These are phyloP conservation scores for Phanerochaete carnosa DNA, from an alignment of 768 basidiomycete genomes.

Conservation along the genomic window DNA sequence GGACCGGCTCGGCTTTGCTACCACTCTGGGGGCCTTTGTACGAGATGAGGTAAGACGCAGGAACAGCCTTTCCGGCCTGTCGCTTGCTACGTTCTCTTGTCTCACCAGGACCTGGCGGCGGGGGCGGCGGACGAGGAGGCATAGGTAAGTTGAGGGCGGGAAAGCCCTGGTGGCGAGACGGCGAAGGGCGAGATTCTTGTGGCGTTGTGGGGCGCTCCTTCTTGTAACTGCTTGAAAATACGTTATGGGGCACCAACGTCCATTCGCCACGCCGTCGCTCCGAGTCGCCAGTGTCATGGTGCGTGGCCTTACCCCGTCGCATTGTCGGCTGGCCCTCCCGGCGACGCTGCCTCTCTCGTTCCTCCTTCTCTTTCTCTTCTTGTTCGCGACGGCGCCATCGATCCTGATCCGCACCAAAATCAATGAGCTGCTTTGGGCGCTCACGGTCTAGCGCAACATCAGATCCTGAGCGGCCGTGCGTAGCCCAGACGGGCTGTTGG, in stretches of 20 bases:
- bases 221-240: constrained; percentile 20
- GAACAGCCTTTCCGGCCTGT: constrained; percentile 36
- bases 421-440: constrained; percentile 34
- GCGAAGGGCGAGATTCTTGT: constrained; percentile 18
- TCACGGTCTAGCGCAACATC: constrained; percentile 53
- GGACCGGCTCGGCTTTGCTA: constrained; percentile 34
- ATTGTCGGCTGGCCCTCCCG: background rate
- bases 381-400: constrained; percentile 30
- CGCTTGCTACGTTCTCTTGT: constrained; percentile 15
- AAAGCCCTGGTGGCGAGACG: background rate
- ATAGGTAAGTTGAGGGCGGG: constrained; percentile 22
- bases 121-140: constrained; percentile 15
- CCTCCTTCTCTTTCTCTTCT: constrained; percentile 21
- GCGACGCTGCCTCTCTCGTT: constrained; percentile 17
- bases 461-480: constrained; percentile 42
- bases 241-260: constrained; percentile 17
- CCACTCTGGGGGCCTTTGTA: constrained; percentile 42
- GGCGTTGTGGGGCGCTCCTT: constrained; percentile 20
- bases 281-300: background rate
- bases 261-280: constrained; percentile 10
- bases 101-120: constrained; percentile 16
- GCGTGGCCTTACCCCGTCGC: background rate
- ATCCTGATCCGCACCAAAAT: constrained; percentile 32
- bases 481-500: constrained; percentile 22
- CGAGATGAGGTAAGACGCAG: constrained; percentile 42